phyloP scores from a whole-genome alignment of 345 rosid genomes.

The Noccaea bulbosa region DNA sequence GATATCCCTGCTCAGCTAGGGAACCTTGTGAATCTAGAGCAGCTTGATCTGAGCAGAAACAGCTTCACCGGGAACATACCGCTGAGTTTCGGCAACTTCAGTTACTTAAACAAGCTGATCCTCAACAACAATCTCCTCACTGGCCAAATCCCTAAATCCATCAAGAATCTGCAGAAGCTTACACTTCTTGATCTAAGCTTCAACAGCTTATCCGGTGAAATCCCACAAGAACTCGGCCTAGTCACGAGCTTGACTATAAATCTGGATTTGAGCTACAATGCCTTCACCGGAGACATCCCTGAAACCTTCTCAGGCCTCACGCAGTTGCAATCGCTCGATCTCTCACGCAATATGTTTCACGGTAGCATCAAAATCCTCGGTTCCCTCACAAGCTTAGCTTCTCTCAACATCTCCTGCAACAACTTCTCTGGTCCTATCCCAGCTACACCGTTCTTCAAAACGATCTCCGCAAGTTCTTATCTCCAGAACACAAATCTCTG shows the following conservation, averaged over 20 bases:
- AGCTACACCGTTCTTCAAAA: constrained; percentile 79
- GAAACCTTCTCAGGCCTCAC: constrained; percentile 69
- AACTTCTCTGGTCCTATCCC: constrained; percentile 96
- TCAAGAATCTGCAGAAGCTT: constrained; percentile 67
- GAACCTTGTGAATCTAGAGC: constrained; percentile 93
- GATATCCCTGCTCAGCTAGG: constrained; percentile 80
- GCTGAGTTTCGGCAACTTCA: constrained; percentile 78
- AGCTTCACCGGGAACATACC: constrained; percentile 80
- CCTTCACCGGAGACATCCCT: constrained; percentile 70
- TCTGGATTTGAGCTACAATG: constrained; percentile 77
- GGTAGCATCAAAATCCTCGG: constrained; percentile 78
- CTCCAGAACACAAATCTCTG: constrained; percentile 71
- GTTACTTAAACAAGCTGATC: constrained; percentile 92
- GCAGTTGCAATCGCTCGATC: constrained; percentile 86
- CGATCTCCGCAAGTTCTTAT: constrained; percentile 63
- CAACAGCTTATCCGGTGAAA: constrained; percentile 70
- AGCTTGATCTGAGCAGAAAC: constrained; percentile 92
- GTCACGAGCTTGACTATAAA: constrained; percentile 82
- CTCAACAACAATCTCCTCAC: constrained; percentile 80
- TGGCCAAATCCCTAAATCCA: constrained; percentile 72
- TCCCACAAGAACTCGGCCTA: constrained; percentile 78
- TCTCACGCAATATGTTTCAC: constrained; percentile 66
- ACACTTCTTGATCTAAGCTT: constrained; percentile 87
- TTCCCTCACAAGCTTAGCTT: constrained; percentile 86
- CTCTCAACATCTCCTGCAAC: constrained; percentile 84